A percentile compares a stretch with the other conserved stretches of the same genome.
These are phyloP conservation scores for Angomonas ambiguus DNA, from an alignment of 208 protist genomes.

Conservation along the genomic window DNA sequence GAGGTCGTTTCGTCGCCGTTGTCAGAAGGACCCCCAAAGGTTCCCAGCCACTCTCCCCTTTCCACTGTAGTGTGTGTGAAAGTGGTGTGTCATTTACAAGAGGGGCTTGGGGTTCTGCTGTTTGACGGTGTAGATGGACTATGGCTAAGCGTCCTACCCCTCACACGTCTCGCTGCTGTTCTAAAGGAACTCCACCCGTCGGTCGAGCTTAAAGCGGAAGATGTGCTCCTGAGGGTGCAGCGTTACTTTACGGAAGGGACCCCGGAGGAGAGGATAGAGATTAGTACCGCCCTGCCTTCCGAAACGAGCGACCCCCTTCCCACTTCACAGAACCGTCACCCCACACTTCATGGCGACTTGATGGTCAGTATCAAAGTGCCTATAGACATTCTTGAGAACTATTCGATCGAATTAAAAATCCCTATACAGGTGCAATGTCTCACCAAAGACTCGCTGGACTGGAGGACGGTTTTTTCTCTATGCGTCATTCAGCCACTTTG, in stretches of 20 bases:
- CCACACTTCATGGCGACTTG: background rate
- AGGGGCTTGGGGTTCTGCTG: slow-evolving; percentile 4
- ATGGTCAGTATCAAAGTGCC: background rate
- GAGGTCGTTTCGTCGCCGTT: too few relatives aligned
- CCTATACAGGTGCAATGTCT: background rate
- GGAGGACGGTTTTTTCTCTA: background rate
- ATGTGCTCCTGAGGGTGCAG: background rate
- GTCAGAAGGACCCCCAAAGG: too few relatives aligned
- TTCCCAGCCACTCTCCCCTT: too few relatives aligned
- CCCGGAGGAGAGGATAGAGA: background rate
- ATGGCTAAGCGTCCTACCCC: background rate
- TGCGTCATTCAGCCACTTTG: slow-evolving; percentile 6
- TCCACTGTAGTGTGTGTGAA: slow-evolving; percentile 7
- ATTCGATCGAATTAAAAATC: background rate
- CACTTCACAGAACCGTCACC: too few relatives aligned
- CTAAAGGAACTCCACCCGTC: background rate
- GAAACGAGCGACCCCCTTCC: too few relatives aligned
- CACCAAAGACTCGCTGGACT: background rate
- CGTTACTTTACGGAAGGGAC: background rate
- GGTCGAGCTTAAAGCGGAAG: background rate
- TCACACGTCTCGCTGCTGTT: background rate
- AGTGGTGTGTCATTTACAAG: background rate
- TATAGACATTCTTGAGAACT: background rate
- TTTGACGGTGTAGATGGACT: background rate
- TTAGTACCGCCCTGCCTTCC: too few relatives aligned